Conservation (phyloP, 73 alveolate species). For the Paramecium primaurelia region DNA sequence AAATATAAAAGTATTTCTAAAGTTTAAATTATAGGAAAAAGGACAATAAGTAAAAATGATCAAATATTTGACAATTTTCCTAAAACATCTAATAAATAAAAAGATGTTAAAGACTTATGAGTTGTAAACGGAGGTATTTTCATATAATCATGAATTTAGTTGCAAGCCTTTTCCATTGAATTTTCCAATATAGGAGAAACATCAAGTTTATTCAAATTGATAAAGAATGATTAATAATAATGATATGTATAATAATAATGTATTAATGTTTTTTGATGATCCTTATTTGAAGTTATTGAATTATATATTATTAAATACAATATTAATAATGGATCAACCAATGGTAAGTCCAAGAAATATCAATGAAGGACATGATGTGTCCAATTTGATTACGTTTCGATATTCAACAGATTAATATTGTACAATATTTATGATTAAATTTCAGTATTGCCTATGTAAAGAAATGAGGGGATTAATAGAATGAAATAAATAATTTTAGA, state of each 20-base stretch:
- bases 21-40: not conserved
- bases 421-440: not conserved
- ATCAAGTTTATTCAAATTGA: not conserved
- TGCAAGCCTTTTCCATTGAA: conserved; percentile 31
- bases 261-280: not conserved
- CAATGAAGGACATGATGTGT: not conserved
- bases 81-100: not conserved
- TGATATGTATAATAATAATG: not conserved
- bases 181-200: conserved; percentile 14
- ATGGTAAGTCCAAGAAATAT: not conserved
- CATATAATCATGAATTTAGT: not conserved
- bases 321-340: not conserved
- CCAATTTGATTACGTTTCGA: not conserved
- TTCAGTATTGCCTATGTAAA: not conserved
- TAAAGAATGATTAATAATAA: conserved; percentile 12
- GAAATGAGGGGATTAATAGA: not conserved
- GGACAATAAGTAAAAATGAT: not conserved
- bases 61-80: not conserved
- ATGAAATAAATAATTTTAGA: not conserved
- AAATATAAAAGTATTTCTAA: not conserved
- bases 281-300: not conserved
- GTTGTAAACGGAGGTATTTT: not conserved
- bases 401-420: conserved; percentile 5
- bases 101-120: not conserved
- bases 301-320: not conserved